These are phyloP conservation scores for Camelina hispida DNA, from an alignment of 345 rosid genomes.

Conservation along the genomic window DNA sequence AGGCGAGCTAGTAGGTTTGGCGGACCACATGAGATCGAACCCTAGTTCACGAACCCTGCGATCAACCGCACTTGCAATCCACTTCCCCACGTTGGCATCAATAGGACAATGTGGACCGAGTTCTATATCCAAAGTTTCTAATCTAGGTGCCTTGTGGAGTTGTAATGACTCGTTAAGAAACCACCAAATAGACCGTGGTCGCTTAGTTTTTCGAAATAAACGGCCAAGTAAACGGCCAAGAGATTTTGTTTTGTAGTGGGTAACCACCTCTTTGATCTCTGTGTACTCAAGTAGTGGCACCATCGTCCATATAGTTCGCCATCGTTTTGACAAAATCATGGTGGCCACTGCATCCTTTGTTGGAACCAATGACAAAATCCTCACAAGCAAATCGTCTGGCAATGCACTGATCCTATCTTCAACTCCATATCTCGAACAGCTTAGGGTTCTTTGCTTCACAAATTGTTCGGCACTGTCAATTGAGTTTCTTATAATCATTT, in stretches of 20 bases:
- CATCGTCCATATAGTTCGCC: no score
- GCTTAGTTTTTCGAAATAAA: no score
- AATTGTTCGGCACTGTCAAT: not conserved
- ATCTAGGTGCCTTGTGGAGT: not conserved
- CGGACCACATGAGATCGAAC: not conserved
- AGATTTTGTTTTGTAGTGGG: no score
- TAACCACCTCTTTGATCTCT: no score
- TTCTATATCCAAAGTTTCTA: not conserved
- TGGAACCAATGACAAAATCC: not conserved
- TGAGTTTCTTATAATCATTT: no score
- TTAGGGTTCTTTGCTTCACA: not conserved
- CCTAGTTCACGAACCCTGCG: not conserved
- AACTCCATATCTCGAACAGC: not conserved
- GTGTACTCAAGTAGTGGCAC: no score
- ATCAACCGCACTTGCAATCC: not conserved
- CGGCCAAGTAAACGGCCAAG: no score
- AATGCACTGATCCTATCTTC: not conserved
- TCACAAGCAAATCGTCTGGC: no score
- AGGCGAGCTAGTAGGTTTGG: not conserved
- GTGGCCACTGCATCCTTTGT: not conserved
- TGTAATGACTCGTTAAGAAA: not conserved
- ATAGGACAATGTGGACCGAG: not conserved
- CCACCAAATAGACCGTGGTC: not conserved
- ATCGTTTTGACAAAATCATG: no score
- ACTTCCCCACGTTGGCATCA: not conserved